Evolutionary conservation across 306 rosid species (phyloP), one percentile per base, ranked within the genome.

Genomic region (Prunus mira): DNA sequence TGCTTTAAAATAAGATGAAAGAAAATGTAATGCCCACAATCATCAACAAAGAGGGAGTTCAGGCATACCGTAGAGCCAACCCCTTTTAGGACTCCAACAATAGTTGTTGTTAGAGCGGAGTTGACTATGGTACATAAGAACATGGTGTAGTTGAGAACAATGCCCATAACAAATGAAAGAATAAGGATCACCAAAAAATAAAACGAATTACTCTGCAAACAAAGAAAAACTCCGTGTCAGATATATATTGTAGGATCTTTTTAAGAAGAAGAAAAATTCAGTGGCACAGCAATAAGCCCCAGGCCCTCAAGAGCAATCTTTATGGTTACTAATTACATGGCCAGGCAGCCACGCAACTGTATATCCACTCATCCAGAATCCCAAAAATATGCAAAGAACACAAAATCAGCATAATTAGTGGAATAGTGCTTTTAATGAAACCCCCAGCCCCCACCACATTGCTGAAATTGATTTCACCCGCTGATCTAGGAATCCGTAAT

Each of bases 51-150:
- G 67, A 84, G 45, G 67, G 6, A 66, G 55, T 65, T 43, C 75
- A 46, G 50, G 51, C 95, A 80, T 86, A 95, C 97, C 80, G 97
- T 95, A 65, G 99, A 92, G 66, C 92, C 99, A 81, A 95, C 99
- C 9, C 99, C 99, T 81, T 95, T 95, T 82, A 95, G 99, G 80
- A 95, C 97, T 12, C 97, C 99, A 34, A 95, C 97, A 49, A 95
- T 92, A 38, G 99, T 92, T 56, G 99, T 95, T 51, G 99, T 91
- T 43, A 95, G 84, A 80, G 97, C 97, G 15, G 97, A 95, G 87
- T 95, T 95, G 79, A 92, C 96, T 68, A 92, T 81, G 78, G 99
- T 95, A 82, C 99, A 95, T 80, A 91, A 84, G 89, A 95, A 95
- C 98, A 95, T 95, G 85, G 99, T 95, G 96, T 70, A 92, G 90